Evolutionary conservation across 331 rosid species (phyloP).

Genomic region (Erythrophleum ivorense): DNA sequence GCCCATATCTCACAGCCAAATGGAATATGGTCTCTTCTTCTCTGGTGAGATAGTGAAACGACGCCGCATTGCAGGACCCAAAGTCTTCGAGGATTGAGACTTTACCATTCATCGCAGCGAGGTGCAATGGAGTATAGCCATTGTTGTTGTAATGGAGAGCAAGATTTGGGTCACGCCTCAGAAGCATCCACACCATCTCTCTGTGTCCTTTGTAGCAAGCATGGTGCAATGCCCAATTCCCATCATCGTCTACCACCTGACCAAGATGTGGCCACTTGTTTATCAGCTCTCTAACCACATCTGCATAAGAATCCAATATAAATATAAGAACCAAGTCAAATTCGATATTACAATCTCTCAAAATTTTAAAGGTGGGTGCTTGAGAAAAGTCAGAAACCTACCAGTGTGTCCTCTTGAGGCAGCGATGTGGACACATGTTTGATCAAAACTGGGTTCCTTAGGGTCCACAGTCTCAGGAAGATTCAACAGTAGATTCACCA

Average conservation of each 20-base stretch:
- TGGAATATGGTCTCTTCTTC: slow-evolving; percentile 69
- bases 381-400: slow-evolving; percentile 19
- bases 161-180: slow-evolving; percentile 44
- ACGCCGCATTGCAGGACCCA: slow-evolving; percentile 41
- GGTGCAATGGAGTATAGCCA: slow-evolving; percentile 68
- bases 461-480: slow-evolving; percentile 32
- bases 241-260: slow-evolving; percentile 53
- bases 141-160: slow-evolving; percentile 53
- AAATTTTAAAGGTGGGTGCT: background rate
- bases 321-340: too few relatives aligned
- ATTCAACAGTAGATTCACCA: slow-evolving; percentile 51
- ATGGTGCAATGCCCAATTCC: slow-evolving; percentile 63
- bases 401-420: slow-evolving; percentile 72
- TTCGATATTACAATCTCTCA: too few relatives aligned
- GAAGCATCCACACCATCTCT: slow-evolving; percentile 60
- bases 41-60: slow-evolving; percentile 56
- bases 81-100: slow-evolving; percentile 58
- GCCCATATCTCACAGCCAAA: slow-evolving; percentile 61
- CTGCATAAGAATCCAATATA: slow-evolving; percentile 42
- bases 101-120: slow-evolving; percentile 60
- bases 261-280: slow-evolving; percentile 48
- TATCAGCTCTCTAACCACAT: slow-evolving; percentile 65
- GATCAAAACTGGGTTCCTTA: slow-evolving; percentile 46
- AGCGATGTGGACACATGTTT: slow-evolving; percentile 62
- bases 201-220: slow-evolving; percentile 59